Evolutionary conservation across 176 grass and related monocot species (phyloP), one percentile per base, ranked within the genome.

Genomic region (Oryza coarctata): DNA sequence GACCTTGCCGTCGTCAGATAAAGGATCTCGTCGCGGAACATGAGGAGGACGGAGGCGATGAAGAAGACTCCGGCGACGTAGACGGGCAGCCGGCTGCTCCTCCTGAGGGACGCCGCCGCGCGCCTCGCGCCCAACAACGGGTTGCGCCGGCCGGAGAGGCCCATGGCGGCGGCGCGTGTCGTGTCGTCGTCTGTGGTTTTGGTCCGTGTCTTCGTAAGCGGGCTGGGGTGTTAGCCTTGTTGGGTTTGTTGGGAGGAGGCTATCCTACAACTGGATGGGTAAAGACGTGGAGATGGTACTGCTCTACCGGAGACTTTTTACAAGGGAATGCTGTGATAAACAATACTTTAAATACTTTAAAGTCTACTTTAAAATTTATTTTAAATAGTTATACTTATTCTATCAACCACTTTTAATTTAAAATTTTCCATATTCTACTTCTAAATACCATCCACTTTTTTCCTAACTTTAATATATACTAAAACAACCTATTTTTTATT

Each of bases 11-110:
- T 29, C 26, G 75, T 74, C 28, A 85, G 27, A 26, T 76, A 27
- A 23, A 29, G 63, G 77, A 86, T 41, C 55, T 80, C 61, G 69
- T 86, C 84, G 33, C 31, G 38, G 75, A 74, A 86, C 60, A 86
- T 65, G 84, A 86, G 12, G 33, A 86, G 0, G 23, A 63, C 70
- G 31, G 73, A 80, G 32, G 74, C 26, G 76, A 74, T 15, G 69
- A 80, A 29, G 58, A 40, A 57, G 50, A 50, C 58, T 29, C 49
- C 30, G n/a, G 65, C 60, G 70, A 80, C 6, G 15, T 80, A 45
- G 84, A 65, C 43, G 9, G 74, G 39, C 20, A 80, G 57, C 66
- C 65, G 78, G n/a, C 76, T 60, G 40, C 68, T 20, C 41, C 47
- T 73, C 38, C 68, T 58, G 76, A 79, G 11, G 22, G 47, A 67